phyloP scores from a whole-genome alignment of 208 protist genomes.

The Trypanosoma congolense region DNA sequence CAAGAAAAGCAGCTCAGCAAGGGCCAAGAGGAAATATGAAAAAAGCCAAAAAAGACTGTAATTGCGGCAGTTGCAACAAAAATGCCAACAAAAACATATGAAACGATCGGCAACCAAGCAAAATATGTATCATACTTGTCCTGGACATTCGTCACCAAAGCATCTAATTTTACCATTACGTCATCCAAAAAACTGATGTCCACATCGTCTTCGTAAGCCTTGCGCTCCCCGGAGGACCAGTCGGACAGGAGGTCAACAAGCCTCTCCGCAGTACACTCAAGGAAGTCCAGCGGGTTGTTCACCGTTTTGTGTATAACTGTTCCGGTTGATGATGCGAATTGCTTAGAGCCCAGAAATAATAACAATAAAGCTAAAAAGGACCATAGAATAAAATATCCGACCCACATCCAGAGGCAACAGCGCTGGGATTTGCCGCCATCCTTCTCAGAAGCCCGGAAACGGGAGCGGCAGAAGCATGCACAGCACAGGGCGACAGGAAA shows the following conservation, averaged over 20 bases:
- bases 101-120: background rate
- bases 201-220: background rate
- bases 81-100: background rate
- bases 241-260: background rate
- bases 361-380: conserved; percentile 47
- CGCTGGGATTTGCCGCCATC: conserved; percentile 6
- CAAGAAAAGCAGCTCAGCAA: background rate
- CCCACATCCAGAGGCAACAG: conserved; percentile 72
- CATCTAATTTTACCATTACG: background rate
- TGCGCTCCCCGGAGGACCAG: background rate
- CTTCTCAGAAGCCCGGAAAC: conserved; percentile 25
- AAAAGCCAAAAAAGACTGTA: background rate
- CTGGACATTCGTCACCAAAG: background rate
- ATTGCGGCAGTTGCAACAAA: background rate
- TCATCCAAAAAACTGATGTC: background rate
- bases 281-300: conserved; percentile 13
- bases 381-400: conserved; percentile 43
- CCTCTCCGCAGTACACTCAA: conserved; percentile 4
- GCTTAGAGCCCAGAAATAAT: conserved; percentile 46
- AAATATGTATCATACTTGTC: background rate
- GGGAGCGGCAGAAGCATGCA: conserved; percentile 26
- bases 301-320: background rate
- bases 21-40: background rate
- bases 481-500: conserved; percentile 46
- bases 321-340: background rate